Conservation (phyloP, 2,329 filamentous ascomycete genomes). For the Sarocladium brachiariae region DNA sequence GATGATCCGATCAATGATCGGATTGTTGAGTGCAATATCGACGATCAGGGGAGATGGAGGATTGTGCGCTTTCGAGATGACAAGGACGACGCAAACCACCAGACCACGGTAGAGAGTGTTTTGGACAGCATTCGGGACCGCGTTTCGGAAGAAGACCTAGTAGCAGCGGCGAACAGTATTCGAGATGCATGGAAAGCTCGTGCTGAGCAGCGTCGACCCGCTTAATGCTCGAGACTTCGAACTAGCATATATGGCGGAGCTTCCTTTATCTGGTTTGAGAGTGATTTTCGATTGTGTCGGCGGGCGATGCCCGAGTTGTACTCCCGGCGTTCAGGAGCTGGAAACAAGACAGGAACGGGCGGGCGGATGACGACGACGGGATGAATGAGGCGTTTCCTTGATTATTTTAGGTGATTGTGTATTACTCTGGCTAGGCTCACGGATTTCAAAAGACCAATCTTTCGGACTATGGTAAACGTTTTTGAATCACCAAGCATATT, state of each 20-base stretch:
- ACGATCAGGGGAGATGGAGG: constrained; percentile 69
- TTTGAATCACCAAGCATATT: too few species aligned
- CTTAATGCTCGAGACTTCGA: not conserved
- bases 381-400: not conserved
- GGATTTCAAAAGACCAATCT: not conserved
- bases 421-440: not conserved
- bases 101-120: constrained; percentile 75
- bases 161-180: constrained; percentile 62
- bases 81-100: constrained; percentile 86
- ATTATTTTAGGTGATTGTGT: not conserved
- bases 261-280: not conserved
- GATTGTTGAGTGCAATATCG: constrained; percentile 85
- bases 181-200: constrained; percentile 67
- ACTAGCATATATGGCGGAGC: too few species aligned
- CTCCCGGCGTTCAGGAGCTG: constrained; percentile 2
- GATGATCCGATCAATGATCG: constrained; percentile 73
- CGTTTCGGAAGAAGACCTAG: constrained; percentile 75
- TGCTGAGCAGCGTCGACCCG: constrained; percentile 1
- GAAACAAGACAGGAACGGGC: not conserved
- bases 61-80: constrained; percentile 88
- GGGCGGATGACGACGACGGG: not conserved
- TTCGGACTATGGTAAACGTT: not conserved
- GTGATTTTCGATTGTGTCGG: not conserved
- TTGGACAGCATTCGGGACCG: constrained; percentile 83
- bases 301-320: not conserved